Conservation (phyloP, 2,329 filamentous ascomycete species). For the Chaetomiaceae sp. region DNA sequence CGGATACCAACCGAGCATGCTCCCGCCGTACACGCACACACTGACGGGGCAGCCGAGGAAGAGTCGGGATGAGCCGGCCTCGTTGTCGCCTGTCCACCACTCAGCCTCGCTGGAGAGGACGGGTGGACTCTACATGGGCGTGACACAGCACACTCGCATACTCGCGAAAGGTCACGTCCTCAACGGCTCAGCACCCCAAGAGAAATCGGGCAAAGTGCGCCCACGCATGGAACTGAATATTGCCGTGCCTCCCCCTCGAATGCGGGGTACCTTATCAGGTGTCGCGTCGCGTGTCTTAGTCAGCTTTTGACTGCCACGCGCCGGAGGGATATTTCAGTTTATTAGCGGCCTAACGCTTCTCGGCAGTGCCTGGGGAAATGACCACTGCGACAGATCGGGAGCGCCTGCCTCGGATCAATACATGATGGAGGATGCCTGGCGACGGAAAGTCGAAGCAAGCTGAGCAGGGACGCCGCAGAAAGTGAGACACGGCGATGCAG, state of each 20-base stretch:
- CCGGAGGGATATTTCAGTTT: too few relatives aligned
- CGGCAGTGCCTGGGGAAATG: neutral
- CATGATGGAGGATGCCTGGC: neutral
- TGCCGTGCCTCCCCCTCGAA: slow-evolving; percentile 6
- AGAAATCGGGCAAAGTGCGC: too few relatives aligned
- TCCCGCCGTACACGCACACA: slow-evolving; percentile 55
- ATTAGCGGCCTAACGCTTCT: slow-evolving; percentile 6
- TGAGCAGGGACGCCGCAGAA: neutral
- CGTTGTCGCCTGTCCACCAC: too few relatives aligned
- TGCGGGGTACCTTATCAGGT: slow-evolving; percentile 5
- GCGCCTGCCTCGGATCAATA: neutral
- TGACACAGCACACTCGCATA: too few relatives aligned
- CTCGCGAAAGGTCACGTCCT: too few relatives aligned
- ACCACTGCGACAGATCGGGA: neutral
- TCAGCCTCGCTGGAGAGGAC: too few relatives aligned
- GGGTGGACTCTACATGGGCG: too few relatives aligned
- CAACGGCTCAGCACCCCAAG: too few relatives aligned
- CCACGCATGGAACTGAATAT: too few relatives aligned
- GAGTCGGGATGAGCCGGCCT: slow-evolving; percentile 19
- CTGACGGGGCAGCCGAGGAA: slow-evolving; percentile 45
- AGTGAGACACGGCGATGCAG: slow-evolving; percentile 1
- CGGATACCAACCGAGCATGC: slow-evolving; percentile 78
- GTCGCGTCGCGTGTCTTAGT: slow-evolving; percentile 25
- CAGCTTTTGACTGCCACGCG: slow-evolving; percentile 13
- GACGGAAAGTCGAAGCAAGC: neutral